Conservation (phyloP, 129 eudicot species). For the Pseudognaphalium luteoalbum region DNA sequence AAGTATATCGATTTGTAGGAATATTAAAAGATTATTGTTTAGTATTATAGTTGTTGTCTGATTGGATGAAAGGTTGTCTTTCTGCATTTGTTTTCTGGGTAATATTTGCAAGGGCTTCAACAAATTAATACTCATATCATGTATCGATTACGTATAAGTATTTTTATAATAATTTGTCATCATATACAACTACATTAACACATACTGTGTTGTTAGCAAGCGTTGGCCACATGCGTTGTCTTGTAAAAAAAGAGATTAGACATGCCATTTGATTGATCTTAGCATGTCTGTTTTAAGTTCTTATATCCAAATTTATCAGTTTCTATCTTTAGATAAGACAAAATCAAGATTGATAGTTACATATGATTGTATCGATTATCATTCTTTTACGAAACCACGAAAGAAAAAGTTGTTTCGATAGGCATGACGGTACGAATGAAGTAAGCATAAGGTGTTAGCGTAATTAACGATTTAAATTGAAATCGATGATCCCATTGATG, state of each 20-base stretch:
- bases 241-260: background rate
- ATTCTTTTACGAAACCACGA: background rate
- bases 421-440: background rate
- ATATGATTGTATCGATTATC: background rate
- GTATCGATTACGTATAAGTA: background rate
- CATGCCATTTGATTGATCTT: conserved; percentile 1
- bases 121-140: no score
- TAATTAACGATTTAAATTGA: no score
- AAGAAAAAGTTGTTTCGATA: no score
- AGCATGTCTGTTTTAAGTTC: background rate
- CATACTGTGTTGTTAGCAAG: background rate
- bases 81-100: no score
- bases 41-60: no score
- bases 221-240: background rate
- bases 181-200: background rate
- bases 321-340: background rate
- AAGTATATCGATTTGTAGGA: no score
- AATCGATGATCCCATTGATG: no score
- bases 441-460: no score
- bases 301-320: background rate
- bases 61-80: no score
- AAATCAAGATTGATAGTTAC: background rate
- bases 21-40: no score
- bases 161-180: background rate
- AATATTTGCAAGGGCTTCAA: background rate